phyloP scores from a whole-genome alignment of 2,329 filamentous ascomycete species.

The Colletotrichum cuscutae region DNA sequence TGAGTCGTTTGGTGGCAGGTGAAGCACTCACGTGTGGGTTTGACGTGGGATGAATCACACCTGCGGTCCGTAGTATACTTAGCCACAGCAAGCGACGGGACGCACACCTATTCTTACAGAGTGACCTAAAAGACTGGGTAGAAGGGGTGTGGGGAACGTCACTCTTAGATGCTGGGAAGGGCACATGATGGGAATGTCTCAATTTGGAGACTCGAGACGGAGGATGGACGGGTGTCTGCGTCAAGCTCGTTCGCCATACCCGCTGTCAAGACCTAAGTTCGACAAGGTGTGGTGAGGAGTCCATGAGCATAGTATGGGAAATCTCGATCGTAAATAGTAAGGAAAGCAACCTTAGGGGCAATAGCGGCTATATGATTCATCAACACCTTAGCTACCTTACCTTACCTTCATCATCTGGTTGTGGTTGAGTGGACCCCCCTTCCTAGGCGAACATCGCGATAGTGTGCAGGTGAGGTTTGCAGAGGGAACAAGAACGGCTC shows the following conservation, averaged over 20 bases:
- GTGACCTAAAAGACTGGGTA: not conserved
- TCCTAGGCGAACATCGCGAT: not conserved
- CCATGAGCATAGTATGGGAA: not conserved
- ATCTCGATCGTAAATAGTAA: not conserved
- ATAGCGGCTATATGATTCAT: not conserved
- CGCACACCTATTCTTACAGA: not conserved
- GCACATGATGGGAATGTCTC: slow-evolving; percentile 28
- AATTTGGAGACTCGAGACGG: slow-evolving; percentile 5
- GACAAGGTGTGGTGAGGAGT: not conserved
- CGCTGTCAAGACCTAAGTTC: not conserved
- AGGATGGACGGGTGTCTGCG: slow-evolving; percentile 6
- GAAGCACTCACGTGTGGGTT: slow-evolving; percentile 21
- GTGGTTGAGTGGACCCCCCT: not conserved
- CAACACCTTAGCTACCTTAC: not conserved
- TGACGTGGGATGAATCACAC: slow-evolving; percentile 5
- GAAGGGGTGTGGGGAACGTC: not conserved
- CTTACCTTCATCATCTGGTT: not conserved
- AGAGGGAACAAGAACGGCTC: not conserved
- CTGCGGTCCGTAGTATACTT: not conserved
- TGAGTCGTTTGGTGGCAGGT: slow-evolving; percentile 2
- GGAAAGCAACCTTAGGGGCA: not conserved
- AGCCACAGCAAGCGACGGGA: not conserved
- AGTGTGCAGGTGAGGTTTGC: not conserved
- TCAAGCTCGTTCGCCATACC: slow-evolving; percentile 5
- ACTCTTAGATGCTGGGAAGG: not conserved